phyloP scores from a whole-genome alignment of 257 asterid species.

The Parsonsia alboflavescens region DNA sequence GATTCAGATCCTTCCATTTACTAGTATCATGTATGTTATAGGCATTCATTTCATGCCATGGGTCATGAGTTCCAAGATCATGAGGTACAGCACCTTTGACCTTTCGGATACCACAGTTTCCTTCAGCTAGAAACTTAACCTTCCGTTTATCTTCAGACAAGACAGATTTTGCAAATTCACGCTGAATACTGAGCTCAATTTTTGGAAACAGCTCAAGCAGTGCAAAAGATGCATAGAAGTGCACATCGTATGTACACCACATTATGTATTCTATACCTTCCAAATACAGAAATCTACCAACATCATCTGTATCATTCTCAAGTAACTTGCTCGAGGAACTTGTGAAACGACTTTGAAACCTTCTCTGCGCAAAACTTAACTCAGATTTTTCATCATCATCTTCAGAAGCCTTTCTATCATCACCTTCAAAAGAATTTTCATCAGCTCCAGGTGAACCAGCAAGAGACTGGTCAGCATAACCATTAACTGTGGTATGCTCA shows the following conservation, averaged over 20 bases:
- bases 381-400: constrained; percentile 32
- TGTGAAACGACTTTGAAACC: constrained; percentile 28
- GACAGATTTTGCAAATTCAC: constrained; percentile 90
- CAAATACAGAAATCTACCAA: constrained; percentile 81
- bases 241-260: constrained; percentile 99
- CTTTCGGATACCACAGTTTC: constrained; percentile 86
- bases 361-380: constrained; percentile 17
- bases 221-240: constrained; percentile 96
- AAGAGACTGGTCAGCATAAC: constrained; percentile 20
- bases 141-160: constrained; percentile 68
- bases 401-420: constrained; percentile 8
- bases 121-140: constrained; percentile 83
- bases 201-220: constrained; percentile 91
- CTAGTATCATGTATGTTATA: constrained; percentile 97
- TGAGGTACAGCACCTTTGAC: constrained; percentile 95
- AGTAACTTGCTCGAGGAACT: constrained; percentile 31
- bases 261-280: constrained; percentile 96
- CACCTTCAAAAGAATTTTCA: neutral
- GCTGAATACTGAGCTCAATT: constrained; percentile 93
- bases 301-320: constrained; percentile 52
- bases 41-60: constrained; percentile 99
- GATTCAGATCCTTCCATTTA: constrained; percentile 90
- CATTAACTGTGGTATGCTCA: constrained; percentile 26
- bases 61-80: constrained; percentile 97
- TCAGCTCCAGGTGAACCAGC: constrained; percentile 20